Conservation (phyloP, 306 rosid genomes). For the Fragaria vesca region DNA sequence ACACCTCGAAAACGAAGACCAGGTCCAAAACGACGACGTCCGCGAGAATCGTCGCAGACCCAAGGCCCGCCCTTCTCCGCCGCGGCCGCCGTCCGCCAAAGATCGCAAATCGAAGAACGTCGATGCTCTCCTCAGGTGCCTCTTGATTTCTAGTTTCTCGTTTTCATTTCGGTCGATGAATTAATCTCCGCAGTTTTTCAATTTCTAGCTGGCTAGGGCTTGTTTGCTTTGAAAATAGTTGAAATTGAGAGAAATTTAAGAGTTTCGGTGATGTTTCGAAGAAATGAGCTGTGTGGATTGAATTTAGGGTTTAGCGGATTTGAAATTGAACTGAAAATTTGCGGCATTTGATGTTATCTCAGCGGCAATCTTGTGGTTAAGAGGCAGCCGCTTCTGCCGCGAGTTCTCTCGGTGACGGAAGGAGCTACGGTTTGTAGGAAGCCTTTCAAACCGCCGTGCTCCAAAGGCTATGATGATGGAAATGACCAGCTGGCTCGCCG, state of each 20-base stretch:
- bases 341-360: background rate
- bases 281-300: background rate
- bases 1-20: slow-evolving; percentile 15
- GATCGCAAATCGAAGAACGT: slow-evolving; percentile 77
- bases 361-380: slow-evolving; percentile 78
- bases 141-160: background rate
- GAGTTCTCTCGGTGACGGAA: slow-evolving; percentile 66
- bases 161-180: background rate
- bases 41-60: background rate
- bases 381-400: slow-evolving; percentile 82
- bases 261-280: background rate
- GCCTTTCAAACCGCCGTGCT: slow-evolving; percentile 86
- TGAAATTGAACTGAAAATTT: slow-evolving; percentile 10
- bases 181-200: background rate
- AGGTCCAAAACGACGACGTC: slow-evolving; percentile 3
- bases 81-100: slow-evolving; percentile 26
- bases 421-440: slow-evolving; percentile 74
- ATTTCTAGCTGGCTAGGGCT: background rate
- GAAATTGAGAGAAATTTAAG: background rate
- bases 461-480: slow-evolving; percentile 42
- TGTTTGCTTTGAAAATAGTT: background rate
- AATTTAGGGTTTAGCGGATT: background rate
- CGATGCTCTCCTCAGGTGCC: slow-evolving; percentile 73
- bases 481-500: slow-evolving; percentile 68
- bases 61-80: background rate